Evolutionary conservation across 129 eudicot species (phyloP).

Genomic region (Smallanthus sonchifolius): DNA sequence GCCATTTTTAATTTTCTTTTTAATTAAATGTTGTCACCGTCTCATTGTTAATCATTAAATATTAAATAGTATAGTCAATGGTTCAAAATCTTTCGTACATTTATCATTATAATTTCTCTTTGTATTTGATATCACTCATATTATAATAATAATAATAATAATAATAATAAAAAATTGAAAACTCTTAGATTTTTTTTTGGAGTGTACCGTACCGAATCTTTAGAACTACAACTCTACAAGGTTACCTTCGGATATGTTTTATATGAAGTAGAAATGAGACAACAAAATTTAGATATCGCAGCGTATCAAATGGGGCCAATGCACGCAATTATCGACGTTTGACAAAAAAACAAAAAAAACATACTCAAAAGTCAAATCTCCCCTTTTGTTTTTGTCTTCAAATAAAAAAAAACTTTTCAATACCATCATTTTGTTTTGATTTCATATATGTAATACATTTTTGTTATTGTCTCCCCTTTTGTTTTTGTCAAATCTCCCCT

Average conservation of each 20-base stretch:
- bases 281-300: neutral
- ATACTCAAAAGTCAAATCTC: conserved; percentile 10
- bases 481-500: neutral
- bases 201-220: neutral
- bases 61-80: no score
- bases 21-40: no score
- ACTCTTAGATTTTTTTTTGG: neutral
- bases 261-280: neutral
- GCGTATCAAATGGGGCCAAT: neutral
- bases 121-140: no score
- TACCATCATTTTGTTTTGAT: neutral
- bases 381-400: neutral
- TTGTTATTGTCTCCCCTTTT: no score
- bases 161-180: neutral
- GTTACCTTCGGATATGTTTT: neutral
- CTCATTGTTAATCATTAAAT: no score
- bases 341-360: neutral
- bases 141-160: neutral
- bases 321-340: neutral
- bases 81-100: no score
- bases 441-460: neutral
- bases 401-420: neutral
- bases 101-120: no score
- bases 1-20: no score
- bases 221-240: neutral